Evolutionary conservation across 2,329 filamentous ascomycete genomes (phyloP), one percentile per base, ranked within the genome.

Genomic region (Drechslera avenae): DNA sequence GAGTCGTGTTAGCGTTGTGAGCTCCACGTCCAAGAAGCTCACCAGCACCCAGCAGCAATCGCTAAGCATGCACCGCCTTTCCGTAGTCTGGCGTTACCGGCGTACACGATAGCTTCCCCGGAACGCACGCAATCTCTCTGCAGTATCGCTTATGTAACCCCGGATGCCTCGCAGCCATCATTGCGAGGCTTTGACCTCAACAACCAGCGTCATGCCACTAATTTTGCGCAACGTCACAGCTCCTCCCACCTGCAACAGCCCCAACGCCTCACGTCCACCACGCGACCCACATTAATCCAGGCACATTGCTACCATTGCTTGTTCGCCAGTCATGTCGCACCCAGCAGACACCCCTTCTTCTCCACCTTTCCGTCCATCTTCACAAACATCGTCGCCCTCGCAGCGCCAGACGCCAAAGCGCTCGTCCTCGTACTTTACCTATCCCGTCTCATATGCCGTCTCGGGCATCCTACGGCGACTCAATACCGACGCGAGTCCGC

Each of bases 401-500:
- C 40, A 43, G 14, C 54, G 44, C 36, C 41, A 44, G 28, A 56
- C 58, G 19, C 54, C 62, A 13, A 53, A 57, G 39, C 63, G 63
- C 46, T 68, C 72, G 48, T 69, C 73, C 17, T 75, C 72, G 35
- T 80, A 79, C 65, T 78, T 81, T 62, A 75, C 77, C 39, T 79
- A 78, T 54, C 78, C 79, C 13, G 73, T 81, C 36, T 69, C 76
- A 30, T 79, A 80, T 65, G 78, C 78, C 32, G 70, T 79, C 33
- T 73, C 73, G 26, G 76, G 77, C 42, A 72, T 81, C 21, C 68
- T 78, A 16, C 75, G 79, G 17, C 74, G 79, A 35, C 68, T 81
- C 35, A 76, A 75, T 44, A 68, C 73, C 55, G 79, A 81, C 57
- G 68, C 76, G 10, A 55, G 51, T 17, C 44, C 57, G 16, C 52